A percentile compares a stretch with the other conserved stretches of the same genome.
phyloP scores from a whole-genome alignment of 2,329 filamentous ascomycete genomes.

The Xylaria sp. region DNA sequence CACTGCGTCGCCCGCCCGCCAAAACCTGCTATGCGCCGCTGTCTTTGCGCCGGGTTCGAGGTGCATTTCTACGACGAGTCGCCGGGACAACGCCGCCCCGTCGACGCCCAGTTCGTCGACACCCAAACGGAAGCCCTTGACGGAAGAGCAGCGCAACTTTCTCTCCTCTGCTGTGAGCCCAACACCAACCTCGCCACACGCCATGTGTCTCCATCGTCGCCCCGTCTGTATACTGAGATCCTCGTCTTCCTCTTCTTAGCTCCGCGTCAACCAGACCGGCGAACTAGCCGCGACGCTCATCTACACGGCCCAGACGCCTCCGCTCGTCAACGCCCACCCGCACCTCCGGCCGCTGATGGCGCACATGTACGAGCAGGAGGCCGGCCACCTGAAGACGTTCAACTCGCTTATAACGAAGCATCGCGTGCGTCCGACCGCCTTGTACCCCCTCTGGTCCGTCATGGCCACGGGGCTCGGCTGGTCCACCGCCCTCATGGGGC shows the following conservation, averaged over 20 bases:
- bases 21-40: slow-evolving; percentile 47
- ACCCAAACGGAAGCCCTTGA: slow-evolving; percentile 64
- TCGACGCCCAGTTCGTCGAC: slow-evolving; percentile 41
- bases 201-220: not conserved
- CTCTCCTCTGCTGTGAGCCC: slow-evolving; percentile 71
- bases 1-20: slow-evolving; percentile 36
- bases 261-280: slow-evolving; percentile 96
- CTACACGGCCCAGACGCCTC: slow-evolving; percentile 86
- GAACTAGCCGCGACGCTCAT: slow-evolving; percentile 97
- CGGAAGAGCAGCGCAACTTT: slow-evolving; percentile 72
- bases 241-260: slow-evolving; percentile 48
- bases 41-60: slow-evolving; percentile 36
- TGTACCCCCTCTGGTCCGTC: slow-evolving; percentile 88
- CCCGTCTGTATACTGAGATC: slow-evolving; percentile 7
- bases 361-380: slow-evolving; percentile 99
- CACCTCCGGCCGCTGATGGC: slow-evolving; percentile 89
- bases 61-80: slow-evolving; percentile 36
- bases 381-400: slow-evolving; percentile 83
- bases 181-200: not conserved
- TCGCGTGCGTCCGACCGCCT: slow-evolving; percentile 86
- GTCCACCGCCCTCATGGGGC: slow-evolving; percentile 85
- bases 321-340: slow-evolving; percentile 79
- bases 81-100: slow-evolving; percentile 32
- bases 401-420: slow-evolving; percentile 82
- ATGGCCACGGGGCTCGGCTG: slow-evolving; percentile 84